phyloP scores from a whole-genome alignment of 2,329 filamentous ascomycete species.

The Colletotrichum melonis region DNA sequence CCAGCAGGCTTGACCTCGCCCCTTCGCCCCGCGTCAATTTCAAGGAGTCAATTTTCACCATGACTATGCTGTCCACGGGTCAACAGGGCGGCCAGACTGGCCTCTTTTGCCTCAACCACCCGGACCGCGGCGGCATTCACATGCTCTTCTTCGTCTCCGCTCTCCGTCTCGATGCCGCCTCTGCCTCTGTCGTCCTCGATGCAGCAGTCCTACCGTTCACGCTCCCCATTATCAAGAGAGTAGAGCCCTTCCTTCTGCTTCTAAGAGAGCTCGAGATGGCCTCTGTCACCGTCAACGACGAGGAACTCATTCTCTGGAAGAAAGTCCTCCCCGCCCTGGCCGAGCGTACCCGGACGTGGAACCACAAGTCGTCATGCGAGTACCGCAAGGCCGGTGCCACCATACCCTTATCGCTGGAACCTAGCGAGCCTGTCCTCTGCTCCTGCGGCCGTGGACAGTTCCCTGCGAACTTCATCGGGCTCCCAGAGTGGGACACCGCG shows the following conservation, averaged over 20 bases:
- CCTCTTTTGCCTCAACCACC: slow-evolving; percentile 55
- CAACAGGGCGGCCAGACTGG: slow-evolving; percentile 57
- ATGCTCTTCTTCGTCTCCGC: slow-evolving; percentile 55
- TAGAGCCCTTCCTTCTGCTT: slow-evolving; percentile 53
- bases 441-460: slow-evolving; percentile 57
- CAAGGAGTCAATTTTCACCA: slow-evolving; percentile 60
- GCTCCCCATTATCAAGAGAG: slow-evolving; percentile 43
- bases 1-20: slow-evolving; percentile 38
- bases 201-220: slow-evolving; percentile 60
- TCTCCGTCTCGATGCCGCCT: slow-evolving; percentile 55
- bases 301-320: slow-evolving; percentile 69
- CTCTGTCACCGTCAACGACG: slow-evolving; percentile 56
- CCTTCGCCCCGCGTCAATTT: slow-evolving; percentile 54
- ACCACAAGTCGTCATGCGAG: slow-evolving; percentile 54
- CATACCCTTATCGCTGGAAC: slow-evolving; percentile 52
- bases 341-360: slow-evolving; percentile 62
- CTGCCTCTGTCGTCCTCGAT: slow-evolving; percentile 56
- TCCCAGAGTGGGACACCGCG: slow-evolving; percentile 57
- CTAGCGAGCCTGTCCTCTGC: slow-evolving; percentile 54
- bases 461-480: slow-evolving; percentile 49
- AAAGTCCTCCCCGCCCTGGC: slow-evolving; percentile 53
- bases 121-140: slow-evolving; percentile 51
- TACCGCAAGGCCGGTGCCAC: slow-evolving; percentile 49
- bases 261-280: slow-evolving; percentile 50
- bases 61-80: slow-evolving; percentile 59